Percentiles rank a stretch among this genome's conserved stretches.
These are phyloP conservation scores for Fomes fomentarius DNA, from an alignment of 1,284 basidiomycete genomes.

Conservation along the genomic window DNA sequence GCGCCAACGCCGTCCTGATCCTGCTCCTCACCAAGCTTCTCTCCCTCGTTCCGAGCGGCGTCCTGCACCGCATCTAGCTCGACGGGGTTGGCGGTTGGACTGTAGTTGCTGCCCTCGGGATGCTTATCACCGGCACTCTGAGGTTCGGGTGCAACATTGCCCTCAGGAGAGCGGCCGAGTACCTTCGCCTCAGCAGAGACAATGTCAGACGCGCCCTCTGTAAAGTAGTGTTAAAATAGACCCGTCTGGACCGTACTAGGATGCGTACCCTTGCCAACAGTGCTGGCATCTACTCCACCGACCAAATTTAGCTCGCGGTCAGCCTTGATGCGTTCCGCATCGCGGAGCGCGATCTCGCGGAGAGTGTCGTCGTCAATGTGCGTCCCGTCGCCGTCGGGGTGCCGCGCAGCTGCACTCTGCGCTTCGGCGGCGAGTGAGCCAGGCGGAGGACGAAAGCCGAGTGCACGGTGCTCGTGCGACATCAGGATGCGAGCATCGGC, in stretches of 20 bases:
- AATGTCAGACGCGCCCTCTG: constrained; percentile 26
- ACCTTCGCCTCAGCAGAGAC: constrained; percentile 29
- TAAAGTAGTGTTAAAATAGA: too few relatives aligned
- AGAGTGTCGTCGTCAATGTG: constrained; percentile 23
- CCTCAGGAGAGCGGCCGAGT: constrained; percentile 35
- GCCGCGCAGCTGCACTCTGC: constrained; percentile 31
- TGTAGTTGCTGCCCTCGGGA: constrained; percentile 24
- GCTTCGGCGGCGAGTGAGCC: constrained; percentile 28
- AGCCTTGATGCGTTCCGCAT: constrained; percentile 28
- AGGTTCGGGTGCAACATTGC: constrained; percentile 36
- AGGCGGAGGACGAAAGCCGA: constrained; percentile 36
- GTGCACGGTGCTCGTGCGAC: constrained; percentile 38
- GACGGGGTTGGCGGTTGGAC: constrained; percentile 10
- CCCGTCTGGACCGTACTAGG: too few relatives aligned
- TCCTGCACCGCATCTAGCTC: constrained; percentile 20
- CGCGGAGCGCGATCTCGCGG: constrained; percentile 24
- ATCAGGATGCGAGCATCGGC: constrained; percentile 35
- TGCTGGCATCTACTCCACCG: constrained; percentile 27
- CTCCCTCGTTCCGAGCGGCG: constrained; percentile 16
- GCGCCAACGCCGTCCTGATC: neutral
- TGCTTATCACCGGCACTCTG: constrained; percentile 35
- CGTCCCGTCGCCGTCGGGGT: constrained; percentile 23
- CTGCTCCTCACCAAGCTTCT: constrained; percentile 16
- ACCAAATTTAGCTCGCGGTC: constrained; percentile 26
- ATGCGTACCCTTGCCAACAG: constrained; percentile 26